phyloP scores from a whole-genome alignment of 257 asterid species.

The Paulownia fortunei region DNA sequence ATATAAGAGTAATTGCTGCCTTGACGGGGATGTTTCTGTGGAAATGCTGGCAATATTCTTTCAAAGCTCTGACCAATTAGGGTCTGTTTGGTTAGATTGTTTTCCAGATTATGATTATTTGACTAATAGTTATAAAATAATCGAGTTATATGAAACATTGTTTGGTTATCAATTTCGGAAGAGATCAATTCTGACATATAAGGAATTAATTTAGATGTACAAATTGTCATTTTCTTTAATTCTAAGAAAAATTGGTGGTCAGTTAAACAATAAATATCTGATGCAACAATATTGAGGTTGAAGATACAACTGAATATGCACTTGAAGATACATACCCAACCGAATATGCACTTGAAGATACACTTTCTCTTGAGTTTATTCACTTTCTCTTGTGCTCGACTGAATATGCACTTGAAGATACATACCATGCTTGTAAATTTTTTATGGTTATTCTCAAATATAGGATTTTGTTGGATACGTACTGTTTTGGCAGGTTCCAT shows the following conservation, averaged over 20 bases:
- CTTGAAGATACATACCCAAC: no score
- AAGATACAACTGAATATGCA: no score
- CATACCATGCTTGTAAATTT: no score
- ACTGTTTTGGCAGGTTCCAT: constrained; percentile 5
- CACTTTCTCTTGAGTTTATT: constrained; percentile 14
- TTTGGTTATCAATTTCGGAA: neutral
- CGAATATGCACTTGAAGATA: no score
- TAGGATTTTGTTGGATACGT: constrained; percentile 13
- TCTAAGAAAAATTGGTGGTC: neutral
- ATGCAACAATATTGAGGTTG: neutral
- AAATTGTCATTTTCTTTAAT: neutral
- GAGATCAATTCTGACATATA: neutral
- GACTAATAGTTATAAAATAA: neutral
- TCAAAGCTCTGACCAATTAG: neutral
- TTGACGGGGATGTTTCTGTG: constrained; percentile 16
- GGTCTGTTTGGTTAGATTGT: neutral
- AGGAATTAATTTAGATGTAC: neutral
- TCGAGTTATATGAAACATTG: neutral
- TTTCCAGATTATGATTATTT: neutral
- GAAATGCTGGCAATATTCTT: neutral
- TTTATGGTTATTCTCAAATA: constrained; percentile 11
- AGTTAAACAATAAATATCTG: neutral
- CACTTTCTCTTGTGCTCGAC: neutral
- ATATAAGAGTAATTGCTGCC: neutral
- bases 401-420: neutral